Evolutionary conservation across 106 monocot genomes (phyloP), one percentile per base, ranked within the genome.

Genomic region (Gastrodia elata): DNA sequence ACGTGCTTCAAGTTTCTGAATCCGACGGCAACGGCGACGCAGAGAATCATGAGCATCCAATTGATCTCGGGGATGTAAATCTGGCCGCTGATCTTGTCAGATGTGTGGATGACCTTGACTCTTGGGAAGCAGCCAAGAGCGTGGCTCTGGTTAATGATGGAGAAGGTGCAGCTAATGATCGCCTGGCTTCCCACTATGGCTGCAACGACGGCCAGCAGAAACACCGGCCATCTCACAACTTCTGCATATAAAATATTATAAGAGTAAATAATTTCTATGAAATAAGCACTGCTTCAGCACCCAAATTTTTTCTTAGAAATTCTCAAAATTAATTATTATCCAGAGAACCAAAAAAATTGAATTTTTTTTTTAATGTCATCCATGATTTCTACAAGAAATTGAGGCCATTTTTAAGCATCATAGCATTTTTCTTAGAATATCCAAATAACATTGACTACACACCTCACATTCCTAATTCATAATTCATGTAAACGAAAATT

Each of bases 1-100:
- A 91, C 76, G 34, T 81, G 82, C 43, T 91, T 87, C 61, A 80
- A 87, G 69, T 91, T 76, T 74, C 90, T 86, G 68, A 91, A 91
- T 10, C 90, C 90, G 33, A 87, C 70, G 22, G 90, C 80, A 20
- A 91, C 86, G 13, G 90, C 74, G 10, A 90, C 40, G 26, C 90
- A 90, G 13, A 90, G 73, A 52, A 84, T 55, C 84, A 90, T 87
- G 18, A 90, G 86, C 36, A 87, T 86, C 90, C 90, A 86, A 67
- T 90, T 90, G 72, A 87, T 80, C 39, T 90, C 90, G 8, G 90
- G 90, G 43, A 90, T 90, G 64, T 87, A 90, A 46, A 90, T 87
- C 76, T 90, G 90, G 16, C 90, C 90, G 55, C 87, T 82, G 22
- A 87, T 84, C 44, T 86, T 84, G 7, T 79, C 61, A 24, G 89